phyloP scores from a whole-genome alignment of 202 grass and related monocot species.

The Eragrostis tef region DNA sequence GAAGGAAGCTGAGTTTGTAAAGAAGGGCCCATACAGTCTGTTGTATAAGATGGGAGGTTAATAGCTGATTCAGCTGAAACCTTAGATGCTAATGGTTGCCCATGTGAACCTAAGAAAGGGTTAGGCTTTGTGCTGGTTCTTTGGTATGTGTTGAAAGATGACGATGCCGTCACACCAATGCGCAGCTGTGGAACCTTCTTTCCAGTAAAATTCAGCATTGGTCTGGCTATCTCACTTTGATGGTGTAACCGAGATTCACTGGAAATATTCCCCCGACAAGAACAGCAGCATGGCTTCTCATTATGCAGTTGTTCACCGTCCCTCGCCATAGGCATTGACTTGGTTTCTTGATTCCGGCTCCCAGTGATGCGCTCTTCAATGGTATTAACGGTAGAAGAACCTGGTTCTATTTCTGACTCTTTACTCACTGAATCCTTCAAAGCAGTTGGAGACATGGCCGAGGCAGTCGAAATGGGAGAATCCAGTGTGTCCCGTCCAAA shows the following conservation, averaged over 20 bases:
- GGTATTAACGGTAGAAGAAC: constrained; percentile 43
- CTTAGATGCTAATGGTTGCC: constrained; percentile 42
- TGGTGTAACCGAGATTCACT: constrained; percentile 54
- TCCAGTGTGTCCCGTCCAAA: constrained; percentile 49
- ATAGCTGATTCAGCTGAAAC: constrained; percentile 45
- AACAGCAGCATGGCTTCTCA: constrained; percentile 68
- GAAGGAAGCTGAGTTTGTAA: constrained; percentile 60
- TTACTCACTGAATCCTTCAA: constrained; percentile 53
- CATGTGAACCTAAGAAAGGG: constrained; percentile 54
- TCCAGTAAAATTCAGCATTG: constrained; percentile 49
- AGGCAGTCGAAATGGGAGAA: constrained; percentile 70
- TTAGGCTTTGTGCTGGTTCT: constrained; percentile 56
- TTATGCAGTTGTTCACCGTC: constrained; percentile 47
- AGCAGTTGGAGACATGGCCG: constrained; percentile 62
- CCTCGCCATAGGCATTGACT: constrained; percentile 25
- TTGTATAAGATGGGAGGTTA: constrained; percentile 34
- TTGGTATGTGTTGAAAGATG: constrained; percentile 77
- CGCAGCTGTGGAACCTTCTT: constrained; percentile 67
- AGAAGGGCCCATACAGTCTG: constrained; percentile 51
- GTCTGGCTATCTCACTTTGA: constrained; percentile 42
- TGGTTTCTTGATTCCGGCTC: constrained; percentile 47
- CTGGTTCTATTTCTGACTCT: constrained; percentile 35
- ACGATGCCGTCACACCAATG: constrained; percentile 66
- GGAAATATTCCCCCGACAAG: constrained; percentile 69
- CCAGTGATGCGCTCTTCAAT: constrained; percentile 43